These are phyloP conservation scores for Cunninghamia lanceolata DNA, from an alignment of 75 land plant genomes.

Conservation along the genomic window DNA sequence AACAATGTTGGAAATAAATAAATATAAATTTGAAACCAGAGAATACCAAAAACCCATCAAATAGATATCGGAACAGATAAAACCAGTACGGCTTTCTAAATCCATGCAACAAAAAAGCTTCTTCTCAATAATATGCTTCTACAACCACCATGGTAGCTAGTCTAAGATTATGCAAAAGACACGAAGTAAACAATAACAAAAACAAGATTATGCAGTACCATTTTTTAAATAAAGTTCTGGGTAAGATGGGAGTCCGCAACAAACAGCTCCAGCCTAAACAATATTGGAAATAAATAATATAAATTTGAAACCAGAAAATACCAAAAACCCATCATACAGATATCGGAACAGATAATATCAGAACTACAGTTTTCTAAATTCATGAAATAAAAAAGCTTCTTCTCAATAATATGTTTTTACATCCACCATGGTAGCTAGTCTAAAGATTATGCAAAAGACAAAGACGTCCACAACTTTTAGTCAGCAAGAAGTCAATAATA, in stretches of 20 bases:
- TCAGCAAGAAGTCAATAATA: background rate
- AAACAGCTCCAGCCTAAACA: background rate
- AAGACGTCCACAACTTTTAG: no score
- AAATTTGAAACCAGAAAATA: background rate
- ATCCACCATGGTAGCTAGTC: no score
- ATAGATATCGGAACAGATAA: background rate
- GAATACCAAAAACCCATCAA: background rate
- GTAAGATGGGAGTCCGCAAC: background rate
- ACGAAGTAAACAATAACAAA: background rate
- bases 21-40: background rate
- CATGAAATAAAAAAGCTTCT: background rate
- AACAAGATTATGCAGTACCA: no score
- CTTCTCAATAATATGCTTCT: no score
- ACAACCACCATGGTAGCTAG: no score
- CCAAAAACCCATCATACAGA: background rate
- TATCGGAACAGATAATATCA: background rate
- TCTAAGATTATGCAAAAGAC: no score
- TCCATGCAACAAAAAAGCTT: background rate
- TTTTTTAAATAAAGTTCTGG: no score
- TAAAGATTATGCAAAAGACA: no score
- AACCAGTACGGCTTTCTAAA: no score
- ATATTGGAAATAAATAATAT: no score
- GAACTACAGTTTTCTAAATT: background rate
- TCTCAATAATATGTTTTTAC: no score
- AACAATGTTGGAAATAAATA: background rate